Evolutionary conservation across 345 rosid genomes (phyloP).

Genomic region (Mercurialis annua): DNA sequence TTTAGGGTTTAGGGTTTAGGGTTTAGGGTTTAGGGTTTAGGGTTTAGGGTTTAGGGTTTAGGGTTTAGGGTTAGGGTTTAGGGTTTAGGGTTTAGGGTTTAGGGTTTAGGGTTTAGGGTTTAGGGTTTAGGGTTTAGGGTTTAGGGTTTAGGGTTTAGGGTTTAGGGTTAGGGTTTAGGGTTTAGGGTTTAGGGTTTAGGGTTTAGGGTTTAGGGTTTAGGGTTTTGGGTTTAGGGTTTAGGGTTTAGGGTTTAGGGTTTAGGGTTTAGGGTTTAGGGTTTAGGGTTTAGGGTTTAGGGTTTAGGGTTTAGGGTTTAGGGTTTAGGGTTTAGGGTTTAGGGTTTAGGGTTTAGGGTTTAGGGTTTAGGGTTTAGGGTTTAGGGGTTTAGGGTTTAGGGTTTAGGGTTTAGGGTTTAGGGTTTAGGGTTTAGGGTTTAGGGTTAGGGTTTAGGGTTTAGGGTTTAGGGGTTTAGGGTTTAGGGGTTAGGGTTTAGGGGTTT

Average conservation of each 20-base stretch:
- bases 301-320: slow-evolving; percentile 11
- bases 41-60: slow-evolving; percentile 17
- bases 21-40: slow-evolving; percentile 11
- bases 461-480: slow-evolving; percentile 11
- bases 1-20: neutral
- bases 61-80: slow-evolving; percentile 12
- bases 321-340: slow-evolving; percentile 6
- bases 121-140: slow-evolving; percentile 13
- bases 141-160: slow-evolving; percentile 18
- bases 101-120: slow-evolving; percentile 14
- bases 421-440: slow-evolving; percentile 8
- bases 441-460: slow-evolving; percentile 16
- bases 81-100: neutral
- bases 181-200: slow-evolving; percentile 7
- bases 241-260: slow-evolving; percentile 16
- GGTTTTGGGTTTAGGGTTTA: slow-evolving; percentile 9
- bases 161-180: slow-evolving; percentile 9
- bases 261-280: slow-evolving; percentile 19
- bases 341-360: slow-evolving; percentile 1
- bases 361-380: slow-evolving; percentile 13
- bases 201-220: slow-evolving; percentile 11
- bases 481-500: slow-evolving; percentile 9
- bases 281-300: slow-evolving; percentile 15
- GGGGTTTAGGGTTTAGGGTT: slow-evolving; percentile 10
- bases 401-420: slow-evolving; percentile 7